phyloP scores from a whole-genome alignment of 2,329 filamentous ascomycete species.

The Aspergillus sp. region DNA sequence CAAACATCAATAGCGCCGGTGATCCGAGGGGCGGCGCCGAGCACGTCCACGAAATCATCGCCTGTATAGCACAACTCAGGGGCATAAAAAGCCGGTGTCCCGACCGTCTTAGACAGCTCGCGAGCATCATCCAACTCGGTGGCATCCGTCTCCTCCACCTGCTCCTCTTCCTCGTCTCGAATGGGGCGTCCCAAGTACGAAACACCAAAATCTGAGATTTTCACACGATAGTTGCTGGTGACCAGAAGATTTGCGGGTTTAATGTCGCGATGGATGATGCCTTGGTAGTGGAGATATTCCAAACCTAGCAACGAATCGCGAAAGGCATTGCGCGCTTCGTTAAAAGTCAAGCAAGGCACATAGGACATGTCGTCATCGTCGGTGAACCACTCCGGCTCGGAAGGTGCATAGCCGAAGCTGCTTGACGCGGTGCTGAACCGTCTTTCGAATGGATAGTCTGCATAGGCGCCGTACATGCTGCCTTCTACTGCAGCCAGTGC shows the following conservation, averaged over 20 bases:
- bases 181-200: slow-evolving; percentile 93
- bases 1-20: slow-evolving; percentile 96
- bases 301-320: slow-evolving; percentile 89
- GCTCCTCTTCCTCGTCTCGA: slow-evolving; percentile 76
- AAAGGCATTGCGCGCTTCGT: slow-evolving; percentile 80
- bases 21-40: slow-evolving; percentile 66
- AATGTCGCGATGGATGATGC: slow-evolving; percentile 81
- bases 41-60: slow-evolving; percentile 56
- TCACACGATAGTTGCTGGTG: slow-evolving; percentile 80
- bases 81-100: slow-evolving; percentile 95
- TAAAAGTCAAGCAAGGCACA: slow-evolving; percentile 87
- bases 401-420: slow-evolving; percentile 46
- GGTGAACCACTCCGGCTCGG: slow-evolving; percentile 46
- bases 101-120: slow-evolving; percentile 96
- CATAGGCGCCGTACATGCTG: slow-evolving; percentile 75
- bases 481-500: slow-evolving; percentile 66
- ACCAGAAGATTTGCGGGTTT: slow-evolving; percentile 90
- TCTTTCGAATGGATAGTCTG: slow-evolving; percentile 62
- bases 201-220: slow-evolving; percentile 98
- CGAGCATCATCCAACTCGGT: slow-evolving; percentile 88
- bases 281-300: slow-evolving; percentile 88
- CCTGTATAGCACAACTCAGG: slow-evolving; percentile 94
- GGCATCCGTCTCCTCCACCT: slow-evolving; percentile 78
- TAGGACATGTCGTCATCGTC: slow-evolving; percentile 84
- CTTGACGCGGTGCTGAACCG: slow-evolving; percentile 82